Conservation (phyloP, 805 yeast genomes). For the Ogataea glucozyma region DNA sequence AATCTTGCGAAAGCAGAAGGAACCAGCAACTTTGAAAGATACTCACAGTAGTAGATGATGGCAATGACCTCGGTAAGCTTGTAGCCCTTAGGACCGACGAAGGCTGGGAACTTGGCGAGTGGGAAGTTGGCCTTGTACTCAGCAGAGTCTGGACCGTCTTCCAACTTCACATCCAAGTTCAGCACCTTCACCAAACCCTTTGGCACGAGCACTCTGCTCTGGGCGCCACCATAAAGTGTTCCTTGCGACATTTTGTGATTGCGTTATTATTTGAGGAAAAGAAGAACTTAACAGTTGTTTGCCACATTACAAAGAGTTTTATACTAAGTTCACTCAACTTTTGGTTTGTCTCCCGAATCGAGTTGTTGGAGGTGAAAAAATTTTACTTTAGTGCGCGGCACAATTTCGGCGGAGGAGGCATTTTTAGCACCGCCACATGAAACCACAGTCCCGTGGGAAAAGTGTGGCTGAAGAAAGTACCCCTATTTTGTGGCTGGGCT, state of each 20-base stretch:
- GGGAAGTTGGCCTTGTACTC: conserved; percentile 60
- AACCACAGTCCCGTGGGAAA: too few species aligned
- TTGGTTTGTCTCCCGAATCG: too few species aligned
- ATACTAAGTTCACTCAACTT: too few species aligned
- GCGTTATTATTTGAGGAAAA: conserved; percentile 1
- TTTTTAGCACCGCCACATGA: too few species aligned
- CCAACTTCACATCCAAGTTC: conserved; percentile 54
- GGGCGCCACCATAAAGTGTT: conserved; percentile 35
- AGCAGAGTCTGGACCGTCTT: conserved; percentile 20
- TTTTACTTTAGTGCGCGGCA: too few species aligned
- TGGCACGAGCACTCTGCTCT: conserved; percentile 36
- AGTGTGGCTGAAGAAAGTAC: too few species aligned
- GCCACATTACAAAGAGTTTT: too few species aligned
- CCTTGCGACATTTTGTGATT: conserved; percentile 35
- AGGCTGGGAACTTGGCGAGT: conserved; percentile 64
- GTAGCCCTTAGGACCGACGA: conserved; percentile 69
- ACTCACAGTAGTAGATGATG: conserved; percentile 51
- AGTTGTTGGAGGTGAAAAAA: too few species aligned
- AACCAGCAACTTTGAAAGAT: conserved; percentile 4
- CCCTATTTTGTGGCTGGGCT: too few species aligned
- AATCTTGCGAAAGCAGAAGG: conserved; percentile 8
- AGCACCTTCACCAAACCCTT: conserved; percentile 53
- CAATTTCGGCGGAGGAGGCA: too few species aligned
- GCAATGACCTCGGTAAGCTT: conserved; percentile 73
- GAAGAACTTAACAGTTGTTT: too few species aligned